Conservation (phyloP, 768 basidiomycete species). For the Trametes punicea region DNA sequence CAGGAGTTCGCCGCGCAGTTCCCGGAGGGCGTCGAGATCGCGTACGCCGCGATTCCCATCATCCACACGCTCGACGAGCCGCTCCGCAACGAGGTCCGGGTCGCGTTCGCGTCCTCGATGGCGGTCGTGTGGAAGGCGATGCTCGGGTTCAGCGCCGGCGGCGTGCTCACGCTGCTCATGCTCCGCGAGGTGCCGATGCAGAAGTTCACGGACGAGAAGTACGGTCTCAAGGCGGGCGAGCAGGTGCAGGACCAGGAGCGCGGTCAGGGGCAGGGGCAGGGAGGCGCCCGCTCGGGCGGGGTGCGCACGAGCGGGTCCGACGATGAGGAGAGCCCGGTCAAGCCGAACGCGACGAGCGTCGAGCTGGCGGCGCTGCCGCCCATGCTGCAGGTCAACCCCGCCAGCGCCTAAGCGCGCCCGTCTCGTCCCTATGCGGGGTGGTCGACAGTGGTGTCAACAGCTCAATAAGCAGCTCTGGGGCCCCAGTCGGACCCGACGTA, state of each 20-base stretch:
- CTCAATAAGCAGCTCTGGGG: too few relatives aligned
- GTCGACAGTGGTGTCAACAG: too few relatives aligned
- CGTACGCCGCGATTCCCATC: slow-evolving; percentile 45
- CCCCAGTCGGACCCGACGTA: too few relatives aligned
- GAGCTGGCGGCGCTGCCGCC: too few relatives aligned
- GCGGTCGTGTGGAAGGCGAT: slow-evolving; percentile 41
- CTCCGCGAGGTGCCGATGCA: slow-evolving; percentile 31
- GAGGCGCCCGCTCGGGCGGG: too few relatives aligned
- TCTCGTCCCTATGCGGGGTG: too few relatives aligned
- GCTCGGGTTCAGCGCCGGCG: slow-evolving; percentile 38
- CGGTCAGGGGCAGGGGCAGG: too few relatives aligned
- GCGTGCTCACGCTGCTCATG: slow-evolving; percentile 33
- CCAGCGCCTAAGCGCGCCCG: too few relatives aligned
- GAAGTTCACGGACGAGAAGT: slow-evolving; percentile 18
- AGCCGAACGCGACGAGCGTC: background rate
- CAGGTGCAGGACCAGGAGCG: background rate
- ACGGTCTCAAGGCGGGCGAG: slow-evolving; percentile 4
- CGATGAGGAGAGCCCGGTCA: too few relatives aligned
- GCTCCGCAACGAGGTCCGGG: slow-evolving; percentile 34
- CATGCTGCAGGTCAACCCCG: too few relatives aligned
- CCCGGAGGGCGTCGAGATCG: slow-evolving; percentile 38
- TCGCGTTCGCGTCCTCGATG: slow-evolving; percentile 41
- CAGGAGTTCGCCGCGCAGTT: slow-evolving; percentile 33
- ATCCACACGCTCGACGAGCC: slow-evolving; percentile 36
- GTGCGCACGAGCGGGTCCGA: background rate